Percentiles rank a stretch among this genome's conserved stretches.
These are phyloP conservation scores for Agaricus blazei DNA, from an alignment of 768 basidiomycete genomes.

Conservation along the genomic window DNA sequence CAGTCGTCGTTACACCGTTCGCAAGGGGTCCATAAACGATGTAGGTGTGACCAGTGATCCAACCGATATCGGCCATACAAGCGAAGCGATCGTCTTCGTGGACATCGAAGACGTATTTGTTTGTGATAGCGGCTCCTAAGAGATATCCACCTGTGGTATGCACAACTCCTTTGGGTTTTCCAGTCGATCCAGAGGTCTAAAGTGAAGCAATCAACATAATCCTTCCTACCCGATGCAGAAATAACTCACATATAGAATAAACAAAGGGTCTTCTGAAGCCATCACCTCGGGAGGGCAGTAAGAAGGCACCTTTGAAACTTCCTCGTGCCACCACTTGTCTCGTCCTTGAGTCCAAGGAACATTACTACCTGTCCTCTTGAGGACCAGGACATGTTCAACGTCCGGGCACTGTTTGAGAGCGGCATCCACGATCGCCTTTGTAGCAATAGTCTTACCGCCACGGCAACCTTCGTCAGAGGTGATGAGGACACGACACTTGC, in stretches of 20 bases:
- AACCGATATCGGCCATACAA: constrained; percentile 98
- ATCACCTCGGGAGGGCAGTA: constrained; percentile 90
- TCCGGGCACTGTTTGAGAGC: constrained; percentile 80
- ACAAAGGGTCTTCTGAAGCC: constrained; percentile 92
- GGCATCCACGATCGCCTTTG: constrained; percentile 89
- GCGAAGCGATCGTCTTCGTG: constrained; percentile 95
- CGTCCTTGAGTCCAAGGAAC: constrained; percentile 79
- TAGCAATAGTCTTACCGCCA: constrained; percentile 93
- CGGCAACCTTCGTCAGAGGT: constrained; percentile 93
- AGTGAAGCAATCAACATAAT: neutral
- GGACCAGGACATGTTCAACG: constrained; percentile 89
- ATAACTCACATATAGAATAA: constrained; percentile 90
- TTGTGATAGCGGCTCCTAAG: constrained; percentile 84
- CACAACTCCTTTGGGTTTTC: constrained; percentile 96
- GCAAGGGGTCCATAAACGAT: constrained; percentile 93
- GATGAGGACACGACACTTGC: constrained; percentile 85
- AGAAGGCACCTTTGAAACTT: constrained; percentile 72
- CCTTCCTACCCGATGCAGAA: neutral
- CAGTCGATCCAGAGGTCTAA: constrained; percentile 91
- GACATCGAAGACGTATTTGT: constrained; percentile 97
- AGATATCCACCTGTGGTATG: constrained; percentile 88
- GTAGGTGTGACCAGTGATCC: constrained; percentile 96
- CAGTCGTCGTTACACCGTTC: constrained; percentile 79
- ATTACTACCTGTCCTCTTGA: constrained; percentile 79
- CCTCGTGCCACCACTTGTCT: constrained; percentile 98